Conservation (phyloP, 2,329 filamentous ascomycete species). For the Hymenoscyphus albidus region DNA sequence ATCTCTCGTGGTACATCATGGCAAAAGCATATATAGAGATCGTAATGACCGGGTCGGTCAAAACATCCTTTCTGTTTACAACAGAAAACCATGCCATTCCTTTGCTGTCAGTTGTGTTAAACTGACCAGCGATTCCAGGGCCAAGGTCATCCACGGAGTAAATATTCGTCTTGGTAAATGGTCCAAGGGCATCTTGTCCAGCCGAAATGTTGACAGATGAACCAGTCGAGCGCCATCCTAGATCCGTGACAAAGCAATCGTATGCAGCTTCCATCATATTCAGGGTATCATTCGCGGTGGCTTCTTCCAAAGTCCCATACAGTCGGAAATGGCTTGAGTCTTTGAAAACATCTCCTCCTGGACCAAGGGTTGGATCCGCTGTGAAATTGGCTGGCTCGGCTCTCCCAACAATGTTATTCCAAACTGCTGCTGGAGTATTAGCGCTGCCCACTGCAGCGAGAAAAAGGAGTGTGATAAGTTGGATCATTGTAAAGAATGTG, state of each 20-base stretch:
- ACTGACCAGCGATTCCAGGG: no score
- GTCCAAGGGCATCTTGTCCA: constrained; percentile 1
- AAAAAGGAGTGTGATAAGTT: not conserved
- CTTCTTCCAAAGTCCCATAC: not conserved
- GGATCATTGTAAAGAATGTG: not conserved
- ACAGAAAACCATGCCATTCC: constrained; percentile 1
- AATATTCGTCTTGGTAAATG: constrained; percentile 6
- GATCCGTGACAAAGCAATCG: constrained; percentile 2
- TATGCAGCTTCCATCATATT: constrained; percentile 9
- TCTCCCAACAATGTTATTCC: not conserved
- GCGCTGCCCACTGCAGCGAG: not conserved
- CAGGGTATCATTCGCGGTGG: not conserved
- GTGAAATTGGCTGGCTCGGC: not conserved
- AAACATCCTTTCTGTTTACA: not conserved
- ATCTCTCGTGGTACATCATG: constrained; percentile 3
- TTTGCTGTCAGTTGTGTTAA: not conserved
- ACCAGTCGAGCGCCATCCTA: constrained; percentile 10
- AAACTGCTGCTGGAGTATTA: not conserved
- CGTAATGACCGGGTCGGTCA: not conserved
- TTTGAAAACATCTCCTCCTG: constrained; percentile 2
- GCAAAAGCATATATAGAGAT: constrained; percentile 5
- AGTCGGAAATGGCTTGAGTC: constrained; percentile 9
- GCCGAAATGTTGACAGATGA: not conserved
- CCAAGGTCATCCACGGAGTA: constrained; percentile 1
- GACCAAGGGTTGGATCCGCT: constrained; percentile 1